These are phyloP conservation scores for Colletotrichum shisoi DNA, from an alignment of 2,329 filamentous ascomycete genomes.

Conservation along the genomic window DNA sequence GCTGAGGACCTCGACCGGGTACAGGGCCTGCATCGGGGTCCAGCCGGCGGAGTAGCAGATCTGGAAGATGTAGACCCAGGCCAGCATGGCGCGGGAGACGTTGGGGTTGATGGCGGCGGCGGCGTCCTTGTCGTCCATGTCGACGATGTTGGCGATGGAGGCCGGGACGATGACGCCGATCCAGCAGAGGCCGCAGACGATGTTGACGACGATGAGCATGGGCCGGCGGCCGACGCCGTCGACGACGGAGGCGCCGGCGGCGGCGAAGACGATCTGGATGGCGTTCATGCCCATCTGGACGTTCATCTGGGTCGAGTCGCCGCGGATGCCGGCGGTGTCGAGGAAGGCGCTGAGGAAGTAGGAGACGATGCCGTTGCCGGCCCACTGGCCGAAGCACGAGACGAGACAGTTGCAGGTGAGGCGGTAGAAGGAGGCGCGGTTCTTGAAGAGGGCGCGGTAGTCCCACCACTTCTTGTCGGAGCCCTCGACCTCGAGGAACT, in stretches of 20 bases:
- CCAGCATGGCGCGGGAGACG: constrained; percentile 56
- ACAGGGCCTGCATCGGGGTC: constrained; percentile 53
- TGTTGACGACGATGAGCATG: constrained; percentile 57
- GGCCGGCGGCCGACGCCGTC: constrained; percentile 61
- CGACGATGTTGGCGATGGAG: constrained; percentile 48
- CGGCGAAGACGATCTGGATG: constrained; percentile 58
- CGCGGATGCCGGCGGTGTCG: constrained; percentile 58
- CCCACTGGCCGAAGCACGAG: constrained; percentile 58
- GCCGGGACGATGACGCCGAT: constrained; percentile 58
- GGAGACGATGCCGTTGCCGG: constrained; percentile 53
- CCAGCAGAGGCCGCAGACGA: constrained; percentile 58
- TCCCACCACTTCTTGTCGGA: constrained; percentile 60
- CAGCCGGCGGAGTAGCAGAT: constrained; percentile 58
- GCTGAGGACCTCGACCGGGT: constrained; percentile 62
- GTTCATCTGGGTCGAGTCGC: constrained; percentile 52
- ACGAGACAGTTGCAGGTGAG: constrained; percentile 54
- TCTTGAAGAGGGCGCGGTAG: constrained; percentile 55
- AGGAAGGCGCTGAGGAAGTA: constrained; percentile 62
- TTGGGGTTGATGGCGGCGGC: constrained; percentile 41
- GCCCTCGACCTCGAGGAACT: constrained; percentile 52
- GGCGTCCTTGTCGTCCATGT: constrained; percentile 42
- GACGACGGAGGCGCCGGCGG: constrained; percentile 57
- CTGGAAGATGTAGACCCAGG: constrained; percentile 61
- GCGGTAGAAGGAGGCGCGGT: constrained; percentile 52
- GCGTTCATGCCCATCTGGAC: constrained; percentile 59